These are phyloP conservation scores for Bipolaris zeicola DNA, from an alignment of 2,329 filamentous ascomycete genomes.

Conservation along the genomic window DNA sequence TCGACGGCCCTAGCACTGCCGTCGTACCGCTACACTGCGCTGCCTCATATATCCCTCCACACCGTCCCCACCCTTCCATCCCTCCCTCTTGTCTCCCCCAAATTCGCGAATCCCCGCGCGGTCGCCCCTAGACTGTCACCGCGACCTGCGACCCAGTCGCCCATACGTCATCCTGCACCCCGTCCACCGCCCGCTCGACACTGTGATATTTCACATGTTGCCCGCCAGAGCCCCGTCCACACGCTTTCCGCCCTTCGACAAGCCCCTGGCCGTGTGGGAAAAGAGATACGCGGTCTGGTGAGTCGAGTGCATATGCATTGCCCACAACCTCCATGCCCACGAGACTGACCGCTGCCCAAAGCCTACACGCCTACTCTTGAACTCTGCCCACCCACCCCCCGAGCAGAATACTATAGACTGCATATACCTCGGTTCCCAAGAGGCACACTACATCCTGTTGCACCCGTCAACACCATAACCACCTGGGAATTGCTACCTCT, in stretches of 20 bases:
- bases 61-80: neutral
- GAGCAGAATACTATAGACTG: conserved; percentile 9
- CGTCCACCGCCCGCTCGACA: conserved; percentile 14
- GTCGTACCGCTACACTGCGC: conserved; percentile 1
- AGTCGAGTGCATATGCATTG: conserved; percentile 5
- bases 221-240: conserved; percentile 27
- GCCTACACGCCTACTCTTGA: conserved; percentile 17
- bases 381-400: conserved; percentile 6
- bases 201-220: conserved; percentile 36
- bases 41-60: conserved; percentile 7
- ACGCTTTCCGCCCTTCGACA: conserved; percentile 36
- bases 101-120: conserved; percentile 9
- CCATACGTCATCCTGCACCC: conserved; percentile 35
- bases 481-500: conserved; percentile 6
- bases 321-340: conserved; percentile 8
- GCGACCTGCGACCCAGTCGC: conserved; percentile 11
- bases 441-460: neutral
- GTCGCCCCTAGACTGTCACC: conserved; percentile 12
- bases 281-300: conserved; percentile 23
- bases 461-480: neutral
- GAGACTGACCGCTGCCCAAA: conserved; percentile 21
- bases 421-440: neutral
- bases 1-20: conserved; percentile 13
- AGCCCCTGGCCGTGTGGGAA: conserved; percentile 35
- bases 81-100: conserved; percentile 1